Evolutionary conservation across 2,329 filamentous ascomycete genomes (phyloP).

Genomic region (Stemphylium beticola): DNA sequence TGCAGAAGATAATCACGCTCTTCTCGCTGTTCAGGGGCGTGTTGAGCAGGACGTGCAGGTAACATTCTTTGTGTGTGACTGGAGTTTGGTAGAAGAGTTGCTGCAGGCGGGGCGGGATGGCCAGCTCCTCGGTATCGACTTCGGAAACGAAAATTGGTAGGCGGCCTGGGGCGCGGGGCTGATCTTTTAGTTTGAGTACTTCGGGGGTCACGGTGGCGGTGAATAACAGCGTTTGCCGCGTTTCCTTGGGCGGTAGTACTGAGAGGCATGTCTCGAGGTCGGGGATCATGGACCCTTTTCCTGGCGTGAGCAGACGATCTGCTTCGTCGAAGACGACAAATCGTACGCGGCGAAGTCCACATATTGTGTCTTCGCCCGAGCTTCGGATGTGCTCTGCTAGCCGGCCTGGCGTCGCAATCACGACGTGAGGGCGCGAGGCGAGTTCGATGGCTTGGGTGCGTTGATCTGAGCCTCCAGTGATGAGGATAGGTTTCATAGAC

Average conservation of each 20-base stretch:
- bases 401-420: constrained; percentile 89
- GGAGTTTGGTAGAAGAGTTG: constrained; percentile 89
- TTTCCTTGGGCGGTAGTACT: constrained; percentile 74
- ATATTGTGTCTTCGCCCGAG: constrained; percentile 89
- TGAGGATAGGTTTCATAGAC: constrained; percentile 83
- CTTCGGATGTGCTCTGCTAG: constrained; percentile 91
- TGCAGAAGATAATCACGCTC: constrained; percentile 91
- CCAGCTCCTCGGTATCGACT: constrained; percentile 73
- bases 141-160: constrained; percentile 88
- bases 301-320: constrained; percentile 80
- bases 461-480: constrained; percentile 95
- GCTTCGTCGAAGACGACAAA: constrained; percentile 96
- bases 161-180: constrained; percentile 73
- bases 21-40: constrained; percentile 75
- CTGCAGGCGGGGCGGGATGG: constrained; percentile 78
- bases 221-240: constrained; percentile 93
- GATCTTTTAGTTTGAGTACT: constrained; percentile 82
- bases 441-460: constrained; percentile 85
- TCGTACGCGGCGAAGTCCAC: constrained; percentile 76
- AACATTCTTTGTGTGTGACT: constrained; percentile 92
- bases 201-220: constrained; percentile 95
- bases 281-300: constrained; percentile 86
- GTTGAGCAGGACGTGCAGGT: constrained; percentile 84
- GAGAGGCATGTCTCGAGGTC: constrained; percentile 89
- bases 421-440: constrained; percentile 81